phyloP scores from a whole-genome alignment of 2,329 filamentous ascomycete species.

The Xylariaceae sp. region DNA sequence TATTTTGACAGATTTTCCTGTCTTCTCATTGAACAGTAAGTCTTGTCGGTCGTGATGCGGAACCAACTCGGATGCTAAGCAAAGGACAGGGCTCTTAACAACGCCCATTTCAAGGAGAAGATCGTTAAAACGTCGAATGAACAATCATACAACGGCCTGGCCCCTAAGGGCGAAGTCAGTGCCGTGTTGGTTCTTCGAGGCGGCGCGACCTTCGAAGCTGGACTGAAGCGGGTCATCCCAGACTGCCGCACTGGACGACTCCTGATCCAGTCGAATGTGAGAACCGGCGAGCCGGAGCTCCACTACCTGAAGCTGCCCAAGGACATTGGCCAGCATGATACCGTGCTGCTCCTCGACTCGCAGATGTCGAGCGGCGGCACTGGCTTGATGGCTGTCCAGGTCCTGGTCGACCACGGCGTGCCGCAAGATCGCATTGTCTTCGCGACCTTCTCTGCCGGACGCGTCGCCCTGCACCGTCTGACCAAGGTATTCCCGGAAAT shows the following conservation, averaged over 20 bases:
- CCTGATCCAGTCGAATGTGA: conserved; percentile 81
- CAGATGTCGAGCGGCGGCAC: conserved; percentile 91
- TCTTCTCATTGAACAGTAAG: conserved; percentile 74
- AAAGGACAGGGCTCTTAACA: conserved; percentile 62
- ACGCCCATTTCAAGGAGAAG: conserved; percentile 61
- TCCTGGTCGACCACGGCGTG: conserved; percentile 92
- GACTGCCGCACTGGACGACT: conserved; percentile 86
- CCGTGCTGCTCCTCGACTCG: conserved; percentile 81
- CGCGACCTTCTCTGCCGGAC: conserved; percentile 86
- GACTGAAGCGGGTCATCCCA: conserved; percentile 82
- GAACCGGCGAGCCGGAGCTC: conserved; percentile 84
- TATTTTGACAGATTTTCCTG: conserved; percentile 88
- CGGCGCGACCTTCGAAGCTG: conserved; percentile 81
- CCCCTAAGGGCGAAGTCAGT: conserved; percentile 66
- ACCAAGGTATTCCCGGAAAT: conserved; percentile 85
- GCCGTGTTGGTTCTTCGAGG: conserved; percentile 86
- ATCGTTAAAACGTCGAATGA: conserved; percentile 67
- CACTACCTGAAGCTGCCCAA: conserved; percentile 80
- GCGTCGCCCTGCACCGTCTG: conserved; percentile 75
- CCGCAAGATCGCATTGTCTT: conserved; percentile 79
- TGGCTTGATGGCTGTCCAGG: conserved; percentile 87
- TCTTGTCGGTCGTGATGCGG: conserved; percentile 8
- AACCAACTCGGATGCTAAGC: background rate
- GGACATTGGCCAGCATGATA: conserved; percentile 67
- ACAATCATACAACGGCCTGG: conserved; percentile 65